Conservation (phyloP, 805 yeast species). For the Millerozyma acaciae region DNA sequence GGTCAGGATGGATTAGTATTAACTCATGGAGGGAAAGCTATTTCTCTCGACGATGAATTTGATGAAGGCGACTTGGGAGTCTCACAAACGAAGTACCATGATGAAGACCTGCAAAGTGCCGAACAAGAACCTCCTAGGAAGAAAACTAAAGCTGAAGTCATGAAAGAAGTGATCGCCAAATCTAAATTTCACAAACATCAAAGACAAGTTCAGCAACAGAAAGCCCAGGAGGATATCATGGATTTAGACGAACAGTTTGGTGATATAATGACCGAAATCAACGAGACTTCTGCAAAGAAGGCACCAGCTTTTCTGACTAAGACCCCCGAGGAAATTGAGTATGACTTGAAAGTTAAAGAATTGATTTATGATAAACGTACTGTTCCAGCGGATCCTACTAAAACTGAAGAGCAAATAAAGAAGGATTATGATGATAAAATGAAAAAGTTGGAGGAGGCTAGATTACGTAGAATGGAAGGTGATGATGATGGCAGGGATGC, state of each 20-base stretch:
- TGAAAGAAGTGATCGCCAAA: slow-evolving; percentile 81
- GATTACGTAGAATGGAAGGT: slow-evolving; percentile 74
- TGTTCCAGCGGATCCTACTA: slow-evolving; percentile 77
- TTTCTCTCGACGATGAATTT: slow-evolving; percentile 52
- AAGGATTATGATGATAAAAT: slow-evolving; percentile 58
- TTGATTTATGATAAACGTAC: slow-evolving; percentile 70
- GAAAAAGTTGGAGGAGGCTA: slow-evolving; percentile 61
- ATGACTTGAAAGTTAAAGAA: slow-evolving; percentile 64
- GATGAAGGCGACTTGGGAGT: slow-evolving; percentile 33
- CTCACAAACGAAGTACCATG: slow-evolving; percentile 29
- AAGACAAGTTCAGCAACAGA: slow-evolving; percentile 62
- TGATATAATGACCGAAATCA: slow-evolving; percentile 58
- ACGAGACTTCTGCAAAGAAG: slow-evolving; percentile 14
- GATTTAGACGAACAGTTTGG: slow-evolving; percentile 73
- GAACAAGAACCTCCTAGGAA: slow-evolving; percentile 41
- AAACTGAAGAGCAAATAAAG: slow-evolving; percentile 67
- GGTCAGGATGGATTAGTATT: slow-evolving; percentile 45
- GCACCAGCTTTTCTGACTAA: slow-evolving; percentile 25
- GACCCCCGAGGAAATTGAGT: slow-evolving; percentile 44
- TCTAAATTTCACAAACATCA: slow-evolving; percentile 74
- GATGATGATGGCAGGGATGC: slow-evolving; percentile 45
- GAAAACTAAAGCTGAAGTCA: slow-evolving; percentile 77
- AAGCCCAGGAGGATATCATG: slow-evolving; percentile 55
- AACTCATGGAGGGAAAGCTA: slow-evolving; percentile 75
- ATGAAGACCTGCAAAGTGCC: slow-evolving; percentile 27